Base-by-base conservation (phyloP, 495 filamentous ascomycete species). In the Xylaria sp. region DNA sequence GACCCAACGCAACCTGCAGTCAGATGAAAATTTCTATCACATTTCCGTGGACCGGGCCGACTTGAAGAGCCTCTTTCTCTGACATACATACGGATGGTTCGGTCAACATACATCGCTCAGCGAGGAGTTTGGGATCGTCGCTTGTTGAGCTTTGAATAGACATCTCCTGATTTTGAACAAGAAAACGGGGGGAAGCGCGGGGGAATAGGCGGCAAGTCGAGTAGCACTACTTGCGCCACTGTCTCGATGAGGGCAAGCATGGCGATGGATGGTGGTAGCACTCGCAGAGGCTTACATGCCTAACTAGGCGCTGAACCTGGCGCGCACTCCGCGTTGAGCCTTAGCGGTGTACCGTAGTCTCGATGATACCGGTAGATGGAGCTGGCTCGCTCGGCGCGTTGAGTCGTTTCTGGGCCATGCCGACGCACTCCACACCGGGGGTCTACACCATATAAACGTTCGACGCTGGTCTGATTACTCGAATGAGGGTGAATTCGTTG, bases 381-480 rank as follows among this genome's bases (percentile, higher is more conserved):
- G 29, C 11, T 26, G 63, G 3, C 33, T 48, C 43, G 3, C 33
- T 48, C 43, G 61, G 61, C 41, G 29, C 58, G 19, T 48, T 26
- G 58, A 61, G 33, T 61, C 37, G 58, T 46, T 52, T 67, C 65
- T 67, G 48, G 63, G 46, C 40, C 50, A 53, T 41, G 29, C 52
- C 52, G 26, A 33, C 37, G 1, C 26, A 21, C 46, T 53, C 50
- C 52, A 55, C 26, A 5, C 52, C 0, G 26, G 52, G 52, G 26
- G 17, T 17, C 19, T 62, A 62, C 35, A 41, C 59, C 59, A 43
- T 24, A 3, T 12, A 4, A 63, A 70, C 57, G 26, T 70, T 53
- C 68, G 58, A 70, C 43, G 24, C 43, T 70, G 33, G 44, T 55
- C 68, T 63, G 58, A 70, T 69, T 40, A 19, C 43, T 46, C 67